Base-by-base conservation (phyloP, 257 asterid genomes). In the Plantago ovata region DNA sequence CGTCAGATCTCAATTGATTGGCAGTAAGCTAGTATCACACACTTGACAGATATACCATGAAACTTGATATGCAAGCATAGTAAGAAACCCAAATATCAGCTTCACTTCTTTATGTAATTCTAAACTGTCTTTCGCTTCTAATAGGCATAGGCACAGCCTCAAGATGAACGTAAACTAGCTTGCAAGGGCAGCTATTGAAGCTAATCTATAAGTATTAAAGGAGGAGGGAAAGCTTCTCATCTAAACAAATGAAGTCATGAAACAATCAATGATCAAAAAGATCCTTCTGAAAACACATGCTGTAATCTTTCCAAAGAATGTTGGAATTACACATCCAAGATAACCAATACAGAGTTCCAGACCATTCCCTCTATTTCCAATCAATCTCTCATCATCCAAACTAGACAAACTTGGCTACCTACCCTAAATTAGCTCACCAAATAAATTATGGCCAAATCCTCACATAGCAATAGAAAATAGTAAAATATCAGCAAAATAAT, bases 21-120 rank as follows among this genome's bases (percentile, higher is more conserved):
- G 49, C 21, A 51, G 59, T 42, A 40, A 63, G 38, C 66, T 52
- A 63, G 61, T 10, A 56, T 41, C 54, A 48, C n/a, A 14, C 46
- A 57, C 64, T 52, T 16, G 38, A 55, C 20, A 40, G 20, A 49
- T 45, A 66, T 22, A 43, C 6, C 66, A 48, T 46, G 53, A 45
- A 63, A 24, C 49, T 18, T 55, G 41, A 64, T 46, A 24, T 33
- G 21, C 0, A 41, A 49, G 68, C 39, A 70, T 52, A 47, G 42
- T 67, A 49, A 32, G 6, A 60, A 46, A 62, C 38, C 22, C 63
- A 18, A 54, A 39, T 62, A 20, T 11, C 58, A 52, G 48, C 50
- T 56, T 58, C 24, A 51, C 60, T 59, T 18, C 52, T 15, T 15
- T 32, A 38, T 45, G 63, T 40, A 50, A 42, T 20, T n/a, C 63